Evolutionary conservation across 371 early-diverging fungal species (phyloP).

Genomic region (Mortierella sp.): DNA sequence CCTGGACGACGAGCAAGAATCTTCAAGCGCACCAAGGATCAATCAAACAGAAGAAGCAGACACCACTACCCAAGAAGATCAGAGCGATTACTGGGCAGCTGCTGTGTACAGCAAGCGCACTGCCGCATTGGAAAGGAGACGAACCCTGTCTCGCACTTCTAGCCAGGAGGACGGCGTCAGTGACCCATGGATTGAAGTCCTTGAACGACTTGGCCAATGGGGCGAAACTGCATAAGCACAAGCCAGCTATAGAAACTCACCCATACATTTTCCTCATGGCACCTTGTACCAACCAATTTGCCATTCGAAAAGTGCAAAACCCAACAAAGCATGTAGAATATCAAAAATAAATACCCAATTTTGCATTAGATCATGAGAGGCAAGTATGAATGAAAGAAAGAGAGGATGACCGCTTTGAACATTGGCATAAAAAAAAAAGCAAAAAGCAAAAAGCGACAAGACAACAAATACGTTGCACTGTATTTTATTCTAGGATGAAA

Average conservation of each 20-base stretch:
- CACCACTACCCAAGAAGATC: constrained; percentile 1
- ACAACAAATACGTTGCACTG: no score
- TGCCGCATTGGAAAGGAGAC: constrained; percentile 19
- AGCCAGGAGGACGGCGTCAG: constrained; percentile 12
- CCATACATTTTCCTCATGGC: not conserved
- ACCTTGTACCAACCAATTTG: no score
- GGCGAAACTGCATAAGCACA: constrained; percentile 26
- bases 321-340: no score
- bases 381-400: no score
- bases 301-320: no score
- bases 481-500: no score
- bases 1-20: constrained; percentile 15
- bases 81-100: constrained; percentile 28
- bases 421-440: no score
- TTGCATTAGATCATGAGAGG: no score
- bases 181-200: constrained; percentile 21
- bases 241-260: not conserved
- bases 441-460: no score
- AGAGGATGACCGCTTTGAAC: no score
- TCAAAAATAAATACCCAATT: no score
- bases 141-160: constrained; percentile 21
- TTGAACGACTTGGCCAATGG: constrained; percentile 36
- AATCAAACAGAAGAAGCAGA: not conserved
- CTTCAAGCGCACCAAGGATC: not conserved
- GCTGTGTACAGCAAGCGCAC: constrained; percentile 32